Conservation (phyloP, 495 filamentous ascomycete species). For the Terfezia claveryi region DNA sequence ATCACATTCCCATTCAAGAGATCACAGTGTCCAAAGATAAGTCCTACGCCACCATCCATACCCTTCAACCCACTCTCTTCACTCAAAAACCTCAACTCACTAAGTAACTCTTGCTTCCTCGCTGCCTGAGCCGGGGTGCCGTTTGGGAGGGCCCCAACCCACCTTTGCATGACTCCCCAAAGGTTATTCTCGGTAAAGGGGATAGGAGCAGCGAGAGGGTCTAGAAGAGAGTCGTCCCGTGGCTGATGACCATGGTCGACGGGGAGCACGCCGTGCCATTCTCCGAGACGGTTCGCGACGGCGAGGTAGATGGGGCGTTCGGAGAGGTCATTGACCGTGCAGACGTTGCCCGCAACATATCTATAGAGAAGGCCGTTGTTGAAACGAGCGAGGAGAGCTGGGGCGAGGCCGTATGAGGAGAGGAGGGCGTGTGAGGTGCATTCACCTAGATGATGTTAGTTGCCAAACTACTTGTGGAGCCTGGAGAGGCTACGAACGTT, state of each 20-base stretch:
- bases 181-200: constrained; percentile 26
- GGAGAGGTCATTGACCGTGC: constrained; percentile 56
- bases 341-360: constrained; percentile 62
- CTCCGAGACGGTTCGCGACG: constrained; percentile 57
- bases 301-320: constrained; percentile 51
- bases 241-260: constrained; percentile 1
- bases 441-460: constrained; percentile 27
- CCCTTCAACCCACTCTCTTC: constrained; percentile 24
- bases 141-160: constrained; percentile 68
- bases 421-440: constrained; percentile 44
- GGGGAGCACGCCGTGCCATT: constrained; percentile 82
- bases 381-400: constrained; percentile 74
- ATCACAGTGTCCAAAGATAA: constrained; percentile 90
- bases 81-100: constrained; percentile 48
- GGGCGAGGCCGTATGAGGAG: constrained; percentile 58
- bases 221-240: not conserved
- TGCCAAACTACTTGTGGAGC: not conserved
- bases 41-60: constrained; percentile 18
- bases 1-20: constrained; percentile 91
- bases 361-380: constrained; percentile 88
- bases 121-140: constrained; percentile 40
- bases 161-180: constrained; percentile 89
- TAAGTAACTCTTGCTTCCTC: constrained; percentile 45
- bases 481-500: constrained; percentile 37
- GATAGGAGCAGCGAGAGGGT: constrained; percentile 1